Percentiles rank a stretch among this genome's conserved stretches.
Evolutionary conservation across 257 asterid species (phyloP).

Genomic region (Pogostemon cablin): DNA sequence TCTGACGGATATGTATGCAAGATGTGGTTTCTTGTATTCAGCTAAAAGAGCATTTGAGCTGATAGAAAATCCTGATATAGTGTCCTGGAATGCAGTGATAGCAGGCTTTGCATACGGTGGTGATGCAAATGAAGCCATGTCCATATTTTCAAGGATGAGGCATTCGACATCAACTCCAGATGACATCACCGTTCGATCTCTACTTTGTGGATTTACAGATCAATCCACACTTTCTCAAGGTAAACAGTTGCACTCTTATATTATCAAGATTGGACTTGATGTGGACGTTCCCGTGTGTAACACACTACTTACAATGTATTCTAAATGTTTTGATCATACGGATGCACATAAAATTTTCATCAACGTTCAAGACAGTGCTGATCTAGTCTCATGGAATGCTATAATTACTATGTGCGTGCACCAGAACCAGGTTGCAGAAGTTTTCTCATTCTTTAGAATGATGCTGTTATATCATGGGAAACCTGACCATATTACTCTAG

Average conservation of each 20-base stretch:
- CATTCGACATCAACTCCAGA: slow-evolving; percentile 49
- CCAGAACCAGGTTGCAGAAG: slow-evolving; percentile 47
- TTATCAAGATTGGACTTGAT: slow-evolving; percentile 53
- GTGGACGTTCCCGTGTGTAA: slow-evolving; percentile 59
- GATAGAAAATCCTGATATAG: slow-evolving; percentile 66
- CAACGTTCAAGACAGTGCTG: slow-evolving; percentile 48
- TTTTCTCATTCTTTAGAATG: slow-evolving; percentile 52
- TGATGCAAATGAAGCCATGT: slow-evolving; percentile 55
- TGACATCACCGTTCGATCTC: slow-evolving; percentile 63
- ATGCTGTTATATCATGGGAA: slow-evolving; percentile 50
- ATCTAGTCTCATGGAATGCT: slow-evolving; percentile 81
- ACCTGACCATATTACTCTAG: slow-evolving; percentile 61
- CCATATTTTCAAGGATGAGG: slow-evolving; percentile 65
- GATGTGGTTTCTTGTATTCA: slow-evolving; percentile 57
- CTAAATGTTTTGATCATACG: slow-evolving; percentile 52
- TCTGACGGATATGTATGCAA: slow-evolving; percentile 78
- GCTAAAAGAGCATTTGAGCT: slow-evolving; percentile 57
- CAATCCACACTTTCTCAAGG: slow-evolving; percentile 51
- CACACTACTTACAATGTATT: slow-evolving; percentile 66
- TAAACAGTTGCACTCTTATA: slow-evolving; percentile 64
- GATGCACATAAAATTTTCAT: slow-evolving; percentile 56
- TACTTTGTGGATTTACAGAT: slow-evolving; percentile 62
- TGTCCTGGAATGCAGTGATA: slow-evolving; percentile 72
- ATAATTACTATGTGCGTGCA: slow-evolving; percentile 58
- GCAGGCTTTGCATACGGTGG: slow-evolving; percentile 64